Evolutionary conservation across 345 rosid genomes (phyloP).

Genomic region (Nasturtium officinale): DNA sequence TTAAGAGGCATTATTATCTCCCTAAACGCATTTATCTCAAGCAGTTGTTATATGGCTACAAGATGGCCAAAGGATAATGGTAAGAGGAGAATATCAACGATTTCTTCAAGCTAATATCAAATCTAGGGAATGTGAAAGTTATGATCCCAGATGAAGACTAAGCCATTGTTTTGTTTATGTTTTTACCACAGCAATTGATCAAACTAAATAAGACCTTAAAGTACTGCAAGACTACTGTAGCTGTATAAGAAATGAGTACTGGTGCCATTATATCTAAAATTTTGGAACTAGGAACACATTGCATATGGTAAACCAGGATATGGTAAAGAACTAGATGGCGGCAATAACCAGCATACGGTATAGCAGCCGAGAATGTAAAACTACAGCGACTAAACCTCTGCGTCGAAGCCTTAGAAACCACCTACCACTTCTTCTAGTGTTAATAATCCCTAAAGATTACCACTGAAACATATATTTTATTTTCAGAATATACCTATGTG

Average conservation of each 20-base stretch:
- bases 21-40: not conserved
- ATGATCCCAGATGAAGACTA: not conserved
- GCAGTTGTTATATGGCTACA: not conserved
- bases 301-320: not conserved
- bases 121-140: not conserved
- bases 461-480: not conserved
- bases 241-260: not conserved
- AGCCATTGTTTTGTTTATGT: not conserved
- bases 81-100: not conserved
- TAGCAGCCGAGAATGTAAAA: too few species aligned
- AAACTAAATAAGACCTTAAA: not conserved
- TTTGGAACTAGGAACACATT: not conserved
- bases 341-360: too few species aligned
- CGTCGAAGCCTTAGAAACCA: not conserved
- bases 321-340: not conserved
- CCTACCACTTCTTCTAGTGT: not conserved
- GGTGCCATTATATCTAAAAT: not conserved
- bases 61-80: not conserved
- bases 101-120: too few species aligned
- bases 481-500: not conserved
- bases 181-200: not conserved
- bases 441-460: not conserved
- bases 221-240: not conserved
- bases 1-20: too few species aligned
- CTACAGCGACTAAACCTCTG: too few species aligned